A percentile compares a stretch with the other conserved stretches of the same genome.
Evolutionary conservation across 1,284 basidiomycete genomes (phyloP).

Genomic region (Microbotryum silenes-acaulis): DNA sequence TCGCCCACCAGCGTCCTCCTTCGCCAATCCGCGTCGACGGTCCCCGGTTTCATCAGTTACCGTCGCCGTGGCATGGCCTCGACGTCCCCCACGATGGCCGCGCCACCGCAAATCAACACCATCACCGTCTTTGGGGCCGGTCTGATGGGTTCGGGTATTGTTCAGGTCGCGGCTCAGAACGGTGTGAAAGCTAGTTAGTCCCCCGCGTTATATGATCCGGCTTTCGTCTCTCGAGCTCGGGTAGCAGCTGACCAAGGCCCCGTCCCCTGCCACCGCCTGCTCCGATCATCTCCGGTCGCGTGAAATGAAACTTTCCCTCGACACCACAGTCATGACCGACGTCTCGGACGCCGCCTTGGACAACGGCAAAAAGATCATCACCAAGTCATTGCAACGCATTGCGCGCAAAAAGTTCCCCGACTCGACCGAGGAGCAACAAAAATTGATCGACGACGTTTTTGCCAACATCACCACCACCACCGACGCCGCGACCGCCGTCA

Average conservation of each 20-base stretch:
- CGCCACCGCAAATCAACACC: slow-evolving; percentile 6
- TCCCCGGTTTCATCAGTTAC: no score
- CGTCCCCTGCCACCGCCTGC: neutral
- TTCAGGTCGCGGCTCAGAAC: slow-evolving; percentile 47
- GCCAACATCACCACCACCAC: slow-evolving; percentile 48
- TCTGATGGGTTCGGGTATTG: slow-evolving; percentile 50
- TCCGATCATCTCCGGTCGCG: neutral
- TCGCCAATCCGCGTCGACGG: no score
- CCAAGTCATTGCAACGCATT: slow-evolving; percentile 48
- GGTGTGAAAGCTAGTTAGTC: slow-evolving; percentile 42
- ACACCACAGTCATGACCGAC: slow-evolving; percentile 38
- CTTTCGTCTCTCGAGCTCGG: neutral
- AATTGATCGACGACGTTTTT: slow-evolving; percentile 43
- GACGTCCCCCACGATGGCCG: no score
- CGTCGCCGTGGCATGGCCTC: no score
- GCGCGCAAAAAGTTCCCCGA: slow-evolving; percentile 48
- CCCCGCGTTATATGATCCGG: neutral
- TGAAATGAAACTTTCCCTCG: neutral
- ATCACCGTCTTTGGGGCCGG: slow-evolving; percentile 27
- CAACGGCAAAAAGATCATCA: slow-evolving; percentile 50
- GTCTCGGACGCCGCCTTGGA: slow-evolving; percentile 44
- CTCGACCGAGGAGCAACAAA: slow-evolving; percentile 41
- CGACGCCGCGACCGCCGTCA: slow-evolving; percentile 47
- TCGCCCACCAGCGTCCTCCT: no score
- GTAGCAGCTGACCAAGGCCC: neutral